These are phyloP conservation scores for Aspergillus hancockii DNA, from an alignment of 495 filamentous ascomycete species.

Conservation along the genomic window DNA sequence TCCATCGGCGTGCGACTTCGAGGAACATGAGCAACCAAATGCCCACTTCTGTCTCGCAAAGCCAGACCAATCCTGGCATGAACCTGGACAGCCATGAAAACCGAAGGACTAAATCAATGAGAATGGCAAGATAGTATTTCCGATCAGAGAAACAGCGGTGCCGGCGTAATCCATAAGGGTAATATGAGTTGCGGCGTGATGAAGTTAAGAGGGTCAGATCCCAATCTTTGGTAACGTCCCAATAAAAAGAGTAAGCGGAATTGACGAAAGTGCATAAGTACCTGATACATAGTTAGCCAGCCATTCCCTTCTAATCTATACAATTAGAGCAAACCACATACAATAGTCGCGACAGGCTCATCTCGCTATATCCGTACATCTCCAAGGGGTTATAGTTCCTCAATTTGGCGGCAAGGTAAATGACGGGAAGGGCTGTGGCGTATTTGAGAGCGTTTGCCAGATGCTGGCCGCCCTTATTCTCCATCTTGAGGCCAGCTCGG, in stretches of 20 bases:
- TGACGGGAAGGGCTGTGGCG: constrained; percentile 86
- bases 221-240: constrained; percentile 97
- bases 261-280: constrained; percentile 71
- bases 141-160: constrained; percentile 68
- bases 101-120: constrained; percentile 74
- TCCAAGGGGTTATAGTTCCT: constrained; percentile 62
- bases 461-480: constrained; percentile 77
- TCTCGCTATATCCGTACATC: constrained; percentile 55
- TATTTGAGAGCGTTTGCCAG: constrained; percentile 94
- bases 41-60: constrained; percentile 79
- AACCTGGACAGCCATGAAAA: constrained; percentile 91
- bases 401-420: constrained; percentile 73
- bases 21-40: constrained; percentile 86
- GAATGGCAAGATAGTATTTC: constrained; percentile 81
- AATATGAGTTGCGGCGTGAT: constrained; percentile 50
- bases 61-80: constrained; percentile 72
- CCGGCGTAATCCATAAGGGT: constrained; percentile 77
- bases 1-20: constrained; percentile 85
- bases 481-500: constrained; percentile 40
- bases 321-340: constrained; percentile 27
- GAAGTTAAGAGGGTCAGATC: constrained; percentile 79
- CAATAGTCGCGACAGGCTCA: constrained; percentile 58
- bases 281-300: constrained; percentile 29
- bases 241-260: constrained; percentile 92
- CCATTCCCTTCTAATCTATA: not conserved